Conservation (phyloP, 2,329 filamentous ascomycete genomes). For the Lasiodiplodia sp. region DNA sequence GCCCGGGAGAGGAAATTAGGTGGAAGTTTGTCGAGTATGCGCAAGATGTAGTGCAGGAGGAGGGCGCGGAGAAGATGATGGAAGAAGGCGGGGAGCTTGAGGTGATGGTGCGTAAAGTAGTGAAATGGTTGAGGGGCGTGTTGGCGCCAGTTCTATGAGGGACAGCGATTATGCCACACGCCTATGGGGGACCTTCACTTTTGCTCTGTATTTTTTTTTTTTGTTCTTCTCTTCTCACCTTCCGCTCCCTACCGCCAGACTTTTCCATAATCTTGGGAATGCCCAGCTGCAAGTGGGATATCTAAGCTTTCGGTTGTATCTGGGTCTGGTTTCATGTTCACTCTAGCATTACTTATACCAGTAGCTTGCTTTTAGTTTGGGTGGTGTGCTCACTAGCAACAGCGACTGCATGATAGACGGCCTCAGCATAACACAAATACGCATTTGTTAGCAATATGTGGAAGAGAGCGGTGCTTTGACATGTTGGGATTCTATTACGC, state of each 20-base stretch:
- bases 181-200: not conserved
- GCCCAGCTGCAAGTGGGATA: not conserved
- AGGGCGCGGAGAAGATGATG: conserved; percentile 33
- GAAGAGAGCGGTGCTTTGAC: too few relatives aligned
- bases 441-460: too few relatives aligned
- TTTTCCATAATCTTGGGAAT: too few relatives aligned
- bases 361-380: conserved; percentile 1
- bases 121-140: conserved; percentile 16
- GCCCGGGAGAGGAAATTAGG: conserved; percentile 36
- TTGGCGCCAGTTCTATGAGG: conserved; percentile 14
- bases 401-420: conserved; percentile 28
- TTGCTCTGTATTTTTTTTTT: not conserved
- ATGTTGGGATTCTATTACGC: not conserved
- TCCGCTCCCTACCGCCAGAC: not conserved
- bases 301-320: conserved; percentile 10
- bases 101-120: conserved; percentile 1
- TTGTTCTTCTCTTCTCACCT: not conserved
- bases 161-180: too few relatives aligned
- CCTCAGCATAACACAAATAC: conserved; percentile 8
- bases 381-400: conserved; percentile 15
- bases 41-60: conserved; percentile 34
- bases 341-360: not conserved
- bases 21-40: conserved; percentile 40
- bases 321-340: not conserved
- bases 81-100: conserved; percentile 12